phyloP scores from a whole-genome alignment of 2,329 filamentous ascomycete genomes.

The Sarocladiaceae sp. region DNA sequence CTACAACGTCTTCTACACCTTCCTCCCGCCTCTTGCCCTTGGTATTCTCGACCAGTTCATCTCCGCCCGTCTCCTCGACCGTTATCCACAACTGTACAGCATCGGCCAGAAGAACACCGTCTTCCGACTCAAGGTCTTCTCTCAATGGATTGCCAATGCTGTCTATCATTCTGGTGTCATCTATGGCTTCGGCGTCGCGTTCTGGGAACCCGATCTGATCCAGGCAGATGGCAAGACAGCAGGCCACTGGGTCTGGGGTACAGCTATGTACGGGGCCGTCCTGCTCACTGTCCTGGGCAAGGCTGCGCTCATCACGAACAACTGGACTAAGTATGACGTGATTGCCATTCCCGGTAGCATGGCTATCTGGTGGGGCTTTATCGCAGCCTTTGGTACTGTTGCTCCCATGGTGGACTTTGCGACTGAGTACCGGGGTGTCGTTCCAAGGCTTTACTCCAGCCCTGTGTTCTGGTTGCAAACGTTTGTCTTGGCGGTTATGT shows the following conservation, averaged over 20 bases:
- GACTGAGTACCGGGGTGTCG: slow-evolving; percentile 75
- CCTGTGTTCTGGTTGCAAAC: slow-evolving; percentile 89
- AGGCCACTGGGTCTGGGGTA: slow-evolving; percentile 98
- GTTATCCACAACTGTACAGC: slow-evolving; percentile 92
- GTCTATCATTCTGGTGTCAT: slow-evolving; percentile 92
- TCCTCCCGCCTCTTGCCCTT: slow-evolving; percentile 85
- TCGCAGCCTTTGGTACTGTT: slow-evolving; percentile 79
- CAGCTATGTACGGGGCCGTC: slow-evolving; percentile 88
- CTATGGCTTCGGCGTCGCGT: slow-evolving; percentile 76
- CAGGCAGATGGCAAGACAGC: slow-evolving; percentile 73
- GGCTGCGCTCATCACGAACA: slow-evolving; percentile 88
- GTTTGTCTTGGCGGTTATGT: slow-evolving; percentile 72
- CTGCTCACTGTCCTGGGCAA: slow-evolving; percentile 91
- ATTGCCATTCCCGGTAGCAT: slow-evolving; percentile 93
- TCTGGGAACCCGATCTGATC: slow-evolving; percentile 76
- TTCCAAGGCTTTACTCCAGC: slow-evolving; percentile 72
- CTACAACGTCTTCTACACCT: slow-evolving; percentile 98
- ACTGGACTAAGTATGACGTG: slow-evolving; percentile 98
- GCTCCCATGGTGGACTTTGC: slow-evolving; percentile 79
- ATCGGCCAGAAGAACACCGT: slow-evolving; percentile 90
- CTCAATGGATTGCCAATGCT: slow-evolving; percentile 86
- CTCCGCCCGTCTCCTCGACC: slow-evolving; percentile 83
- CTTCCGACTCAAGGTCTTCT: slow-evolving; percentile 89
- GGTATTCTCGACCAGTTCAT: slow-evolving; percentile 98
- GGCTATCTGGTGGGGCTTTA: slow-evolving; percentile 82